phyloP scores from a whole-genome alignment of 2,329 filamentous ascomycete species.

The Aspergillus carbonarius region DNA sequence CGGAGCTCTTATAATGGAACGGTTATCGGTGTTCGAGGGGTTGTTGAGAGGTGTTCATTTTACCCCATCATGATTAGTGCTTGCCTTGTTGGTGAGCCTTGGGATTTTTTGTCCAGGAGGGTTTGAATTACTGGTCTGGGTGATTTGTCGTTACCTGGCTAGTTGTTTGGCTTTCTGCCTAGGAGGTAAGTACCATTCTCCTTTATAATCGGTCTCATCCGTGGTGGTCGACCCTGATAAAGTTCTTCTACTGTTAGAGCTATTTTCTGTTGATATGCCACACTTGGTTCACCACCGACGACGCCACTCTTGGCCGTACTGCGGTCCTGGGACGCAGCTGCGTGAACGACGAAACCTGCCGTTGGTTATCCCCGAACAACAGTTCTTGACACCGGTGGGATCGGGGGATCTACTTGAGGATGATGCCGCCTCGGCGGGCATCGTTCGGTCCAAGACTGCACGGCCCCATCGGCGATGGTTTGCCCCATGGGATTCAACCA shows the following conservation, averaged over 20 bases:
- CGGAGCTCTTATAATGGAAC: conserved; percentile 17
- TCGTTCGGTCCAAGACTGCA: conserved; percentile 25
- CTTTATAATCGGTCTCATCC: background rate
- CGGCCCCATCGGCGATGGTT: conserved; percentile 27
- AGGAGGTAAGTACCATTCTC: background rate
- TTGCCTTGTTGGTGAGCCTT: background rate
- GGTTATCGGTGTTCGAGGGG: background rate
- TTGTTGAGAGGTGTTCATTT: conserved; percentile 3
- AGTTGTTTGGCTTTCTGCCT: background rate
- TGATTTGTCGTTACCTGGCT: background rate
- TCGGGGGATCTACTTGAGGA: conserved; percentile 28
- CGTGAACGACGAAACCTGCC: conserved; percentile 22
- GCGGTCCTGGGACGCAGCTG: conserved; percentile 24
- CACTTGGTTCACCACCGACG: conserved; percentile 30
- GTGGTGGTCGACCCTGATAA: background rate
- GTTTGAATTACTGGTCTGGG: background rate
- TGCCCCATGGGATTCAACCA: conserved; percentile 10
- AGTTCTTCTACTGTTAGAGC: background rate
- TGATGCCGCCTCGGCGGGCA: conserved; percentile 35
- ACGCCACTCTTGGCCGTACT: conserved; percentile 40
- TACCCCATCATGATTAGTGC: conserved; percentile 7
- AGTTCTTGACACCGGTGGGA: conserved; percentile 19
- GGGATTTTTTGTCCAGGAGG: conserved; percentile 12
- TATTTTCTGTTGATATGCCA: conserved; percentile 23
- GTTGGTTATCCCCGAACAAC: conserved; percentile 17